Percentiles rank a stretch among this genome's conserved stretches.
Evolutionary conservation across 1,139 yeast genomes (phyloP).

Genomic region (Hyphopichia pseudoburtonii): DNA sequence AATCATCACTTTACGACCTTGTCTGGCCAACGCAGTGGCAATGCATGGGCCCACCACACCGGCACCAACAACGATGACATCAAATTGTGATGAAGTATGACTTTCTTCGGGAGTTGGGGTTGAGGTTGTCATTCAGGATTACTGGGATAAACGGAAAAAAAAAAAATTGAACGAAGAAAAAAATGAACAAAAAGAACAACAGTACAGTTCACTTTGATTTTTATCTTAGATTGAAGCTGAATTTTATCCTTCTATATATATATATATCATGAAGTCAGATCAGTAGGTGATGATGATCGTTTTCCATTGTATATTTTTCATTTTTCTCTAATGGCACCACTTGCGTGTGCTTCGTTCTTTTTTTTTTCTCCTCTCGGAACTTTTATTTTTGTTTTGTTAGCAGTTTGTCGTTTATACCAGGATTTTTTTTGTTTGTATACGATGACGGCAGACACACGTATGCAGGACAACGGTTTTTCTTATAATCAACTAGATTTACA

Average conservation of each 20-base stretch:
- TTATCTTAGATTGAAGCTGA: no score
- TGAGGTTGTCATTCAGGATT: background rate
- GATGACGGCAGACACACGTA: background rate
- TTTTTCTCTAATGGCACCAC: background rate
- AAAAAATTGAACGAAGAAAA: background rate
- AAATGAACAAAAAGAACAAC: no score
- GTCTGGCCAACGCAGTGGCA: slow-evolving; percentile 87
- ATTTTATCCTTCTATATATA: background rate
- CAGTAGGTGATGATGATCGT: background rate
- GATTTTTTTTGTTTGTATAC: no score
- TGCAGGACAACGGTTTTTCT: background rate
- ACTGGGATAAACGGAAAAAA: background rate
- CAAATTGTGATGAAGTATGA: no score
- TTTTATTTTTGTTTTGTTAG: no score
- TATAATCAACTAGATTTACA: no score
- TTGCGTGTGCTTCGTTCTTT: background rate
- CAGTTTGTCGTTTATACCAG: no score
- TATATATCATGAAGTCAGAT: background rate
- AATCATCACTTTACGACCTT: slow-evolving; percentile 75
- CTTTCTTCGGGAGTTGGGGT: background rate
- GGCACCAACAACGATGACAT: slow-evolving; percentile 81
- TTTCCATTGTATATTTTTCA: background rate
- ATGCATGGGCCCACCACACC: slow-evolving; percentile 95
- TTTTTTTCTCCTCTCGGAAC: background rate
- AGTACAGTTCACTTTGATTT: no score